Base-by-base conservation (phyloP, 306 rosid species). In the Cucumis hystrix region DNA sequence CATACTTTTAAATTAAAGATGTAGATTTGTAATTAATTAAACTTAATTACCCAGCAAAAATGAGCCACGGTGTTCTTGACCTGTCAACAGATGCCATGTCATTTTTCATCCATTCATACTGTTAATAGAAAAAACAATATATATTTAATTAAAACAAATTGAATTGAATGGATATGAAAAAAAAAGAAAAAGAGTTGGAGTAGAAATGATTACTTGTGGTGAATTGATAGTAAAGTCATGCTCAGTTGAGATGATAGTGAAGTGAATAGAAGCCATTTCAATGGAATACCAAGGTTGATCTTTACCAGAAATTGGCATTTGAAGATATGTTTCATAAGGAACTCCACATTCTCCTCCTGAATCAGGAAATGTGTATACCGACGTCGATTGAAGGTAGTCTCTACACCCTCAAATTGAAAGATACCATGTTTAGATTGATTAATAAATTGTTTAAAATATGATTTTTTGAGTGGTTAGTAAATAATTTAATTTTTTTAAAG, bases 281-380 rank as follows among this genome's bases (percentile, higher is more conserved):
- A 90, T 89, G 23, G 97, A 91, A 83, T 90, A 91, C 97, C 97
- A 94, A 79, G 98, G 98, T 71, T 90, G 84, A 80, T 94, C 98
- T 84, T 87, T 89, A 67, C 75, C 91, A 30, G 61, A 6, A 51
- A 81, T 87, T 79, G 98, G 98, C 98, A 94, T 94, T 30, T 83
- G 91, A 83, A 90, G 91, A 67, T 91, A 91, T 58, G 95, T 84
- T 80, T 94, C 97, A 23, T 94, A 94, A 17, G 98, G 88, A 47
- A 94, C 93, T 66, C 98, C 96, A 85, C 90, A 87, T 86, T 94
- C 97, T n/a, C 98, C 98, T 2, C 98, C 97, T 51, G 98, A 91
- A 69, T 94, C 98, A 4, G 96, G 88, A 3, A 87, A 76, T 15
- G 28, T 0, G 82, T 91, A 91, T 40, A 86, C 81, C 21, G 94